These are phyloP conservation scores for Wilhelminamyces savonicus DNA, from an alignment of 805 yeast species.

Conservation along the genomic window DNA sequence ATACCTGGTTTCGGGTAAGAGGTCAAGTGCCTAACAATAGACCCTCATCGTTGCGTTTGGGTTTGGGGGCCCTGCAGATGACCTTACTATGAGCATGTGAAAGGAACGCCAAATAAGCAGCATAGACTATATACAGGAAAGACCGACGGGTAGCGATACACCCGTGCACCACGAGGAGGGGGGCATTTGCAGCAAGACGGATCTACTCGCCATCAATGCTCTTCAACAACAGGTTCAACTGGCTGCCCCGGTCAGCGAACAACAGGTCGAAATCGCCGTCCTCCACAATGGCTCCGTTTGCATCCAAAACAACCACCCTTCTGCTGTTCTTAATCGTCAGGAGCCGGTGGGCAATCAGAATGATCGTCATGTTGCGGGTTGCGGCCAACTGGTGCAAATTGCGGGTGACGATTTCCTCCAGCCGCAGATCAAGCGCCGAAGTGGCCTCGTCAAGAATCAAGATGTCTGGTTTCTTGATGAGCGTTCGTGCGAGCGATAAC, in stretches of 20 bases:
- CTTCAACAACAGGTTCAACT: slow-evolving; percentile 38
- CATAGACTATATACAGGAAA: no score
- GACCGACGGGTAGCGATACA: no score
- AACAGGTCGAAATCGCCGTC: slow-evolving; percentile 59
- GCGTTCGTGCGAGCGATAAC: slow-evolving; percentile 83
- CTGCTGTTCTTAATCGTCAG: slow-evolving; percentile 83
- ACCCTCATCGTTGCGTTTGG: no score
- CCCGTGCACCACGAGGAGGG: no score
- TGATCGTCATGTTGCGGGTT: slow-evolving; percentile 50
- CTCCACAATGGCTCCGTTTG: slow-evolving; percentile 53
- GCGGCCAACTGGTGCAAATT: slow-evolving; percentile 54
- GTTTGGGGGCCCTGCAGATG: no score
- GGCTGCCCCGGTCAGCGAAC: slow-evolving; percentile 38
- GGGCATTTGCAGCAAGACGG: no score
- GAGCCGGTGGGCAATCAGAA: slow-evolving; percentile 87
- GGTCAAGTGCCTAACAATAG: no score
- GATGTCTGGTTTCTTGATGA: slow-evolving; percentile 72
- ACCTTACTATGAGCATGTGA: no score
- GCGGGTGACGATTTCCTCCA: slow-evolving; percentile 78
- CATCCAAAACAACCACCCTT: slow-evolving; percentile 63
- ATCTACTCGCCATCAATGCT: slow-evolving; percentile 11
- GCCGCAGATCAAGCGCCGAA: slow-evolving; percentile 83
- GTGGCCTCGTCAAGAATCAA: slow-evolving; percentile 91
- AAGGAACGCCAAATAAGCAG: no score
- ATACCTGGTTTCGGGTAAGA: no score